A percentile compares a stretch with the other conserved stretches of the same genome.
Conservation (phyloP, 2,329 filamentous ascomycete genomes). For the Trichothecium roseum region DNA sequence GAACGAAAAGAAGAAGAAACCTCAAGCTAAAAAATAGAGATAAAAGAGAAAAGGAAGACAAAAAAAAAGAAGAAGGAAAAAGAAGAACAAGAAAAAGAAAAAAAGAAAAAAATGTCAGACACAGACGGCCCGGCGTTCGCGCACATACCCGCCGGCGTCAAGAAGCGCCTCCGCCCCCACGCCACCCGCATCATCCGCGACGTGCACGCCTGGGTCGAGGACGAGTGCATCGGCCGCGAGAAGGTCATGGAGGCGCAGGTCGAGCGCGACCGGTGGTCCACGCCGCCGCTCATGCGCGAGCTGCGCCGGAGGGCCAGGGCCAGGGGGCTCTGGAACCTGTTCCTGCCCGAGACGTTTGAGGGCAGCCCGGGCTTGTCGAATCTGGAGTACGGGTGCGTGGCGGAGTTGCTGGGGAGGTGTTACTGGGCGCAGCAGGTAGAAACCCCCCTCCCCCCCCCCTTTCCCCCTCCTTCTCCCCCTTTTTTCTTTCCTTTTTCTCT, state of each 20-base stretch:
- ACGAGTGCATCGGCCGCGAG: slow-evolving; percentile 78
- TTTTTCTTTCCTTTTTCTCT: no score
- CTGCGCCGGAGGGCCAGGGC: slow-evolving; percentile 47
- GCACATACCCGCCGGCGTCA: slow-evolving; percentile 16
- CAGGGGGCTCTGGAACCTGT: slow-evolving; percentile 69
- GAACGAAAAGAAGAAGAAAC: no score
- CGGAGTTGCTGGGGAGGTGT: slow-evolving; percentile 79
- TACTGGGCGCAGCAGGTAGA: no score
- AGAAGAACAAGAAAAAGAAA: no score
- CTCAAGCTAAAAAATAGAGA: no score
- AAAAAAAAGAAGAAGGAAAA: no score
- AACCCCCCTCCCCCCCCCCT: no score
- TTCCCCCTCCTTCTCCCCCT: no score
- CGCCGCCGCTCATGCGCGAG: slow-evolving; percentile 53
- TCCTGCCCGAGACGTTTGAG: slow-evolving; percentile 82
- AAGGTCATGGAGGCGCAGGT: slow-evolving; percentile 65
- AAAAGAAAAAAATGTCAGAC: no score
- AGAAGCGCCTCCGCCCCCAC: slow-evolving; percentile 13
- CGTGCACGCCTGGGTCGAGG: slow-evolving; percentile 85
- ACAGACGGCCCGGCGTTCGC: slow-evolving; percentile 16
- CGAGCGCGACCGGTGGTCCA: slow-evolving; percentile 61
- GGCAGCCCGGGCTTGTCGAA: slow-evolving; percentile 88
- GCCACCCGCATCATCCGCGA: slow-evolving; percentile 72
- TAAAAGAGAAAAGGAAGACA: no score
- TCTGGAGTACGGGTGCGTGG: slow-evolving; percentile 88